Base-by-base conservation (phyloP, 176 grass and related monocot genomes). In the Avena insularis region DNA sequence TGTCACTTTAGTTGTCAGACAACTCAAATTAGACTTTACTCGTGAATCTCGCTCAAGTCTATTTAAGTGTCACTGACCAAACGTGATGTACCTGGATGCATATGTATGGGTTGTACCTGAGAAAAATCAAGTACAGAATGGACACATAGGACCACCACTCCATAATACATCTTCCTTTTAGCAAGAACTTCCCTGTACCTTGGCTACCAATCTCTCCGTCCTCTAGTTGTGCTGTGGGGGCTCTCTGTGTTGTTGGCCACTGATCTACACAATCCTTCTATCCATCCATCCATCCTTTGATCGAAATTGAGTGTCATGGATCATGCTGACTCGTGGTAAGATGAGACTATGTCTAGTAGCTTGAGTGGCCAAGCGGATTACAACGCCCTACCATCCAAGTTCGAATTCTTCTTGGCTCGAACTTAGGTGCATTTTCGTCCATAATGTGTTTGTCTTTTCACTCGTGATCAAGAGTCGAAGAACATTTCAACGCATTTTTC, bases 221-320 rank as follows among this genome's bases (percentile, higher is more conserved):
- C 25, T 77, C 50, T 55, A 14, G 56, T 16, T 45, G 15, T 56
- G 27, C 12, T 19, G n/a, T 48, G 40, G 58, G 58, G 60, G 43
- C 15, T 63, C 4, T 8, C 12, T 20, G 40, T 65, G 43, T 4
- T 63, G 59, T 81, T 81, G 60, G 60, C 60, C 60, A 81, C 43
- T 65, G 43, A 48, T 23, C 43, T 81, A 64, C 59, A 66, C 43
- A 81, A 65, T 65, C 59, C 33, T 6, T 31, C 73, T 62, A 66
- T 81, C 43, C 60, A 40, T 40, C 53, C 53, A 81, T 64, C 79
- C 25, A 35, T 35, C 33, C 33, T 35, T 49, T 46, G 45, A 81
- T 62, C 57, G 23, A 15, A 23, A 27, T 19, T 48, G 14, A 19
- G 31, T 55, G 50, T 14, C 35, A 57, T 60, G 40, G 43, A 2